phyloP scores from a whole-genome alignment of 2,329 filamentous ascomycete genomes.

The Neofusicoccum cordaticola region DNA sequence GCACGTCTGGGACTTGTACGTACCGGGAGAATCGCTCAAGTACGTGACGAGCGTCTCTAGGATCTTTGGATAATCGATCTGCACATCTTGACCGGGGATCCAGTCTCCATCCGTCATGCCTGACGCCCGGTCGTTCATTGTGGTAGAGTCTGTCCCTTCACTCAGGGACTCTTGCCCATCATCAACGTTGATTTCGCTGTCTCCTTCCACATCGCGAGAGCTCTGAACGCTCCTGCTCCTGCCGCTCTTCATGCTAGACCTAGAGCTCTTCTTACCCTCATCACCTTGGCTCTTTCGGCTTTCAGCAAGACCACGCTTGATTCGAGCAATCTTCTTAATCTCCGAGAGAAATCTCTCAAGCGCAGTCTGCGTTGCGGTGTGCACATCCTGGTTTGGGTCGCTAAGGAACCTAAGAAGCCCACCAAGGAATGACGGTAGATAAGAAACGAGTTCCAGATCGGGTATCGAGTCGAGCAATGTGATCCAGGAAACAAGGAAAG shows the following conservation, averaged over 20 bases:
- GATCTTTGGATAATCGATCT: slow-evolving; percentile 89
- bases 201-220: slow-evolving; percentile 30
- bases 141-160: slow-evolving; percentile 35
- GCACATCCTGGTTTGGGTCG: slow-evolving; percentile 89
- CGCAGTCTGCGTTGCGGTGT: slow-evolving; percentile 83
- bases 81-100: slow-evolving; percentile 95
- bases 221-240: slow-evolving; percentile 29
- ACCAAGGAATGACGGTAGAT: slow-evolving; percentile 84
- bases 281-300: slow-evolving; percentile 69
- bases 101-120: slow-evolving; percentile 78
- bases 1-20: slow-evolving; percentile 23
- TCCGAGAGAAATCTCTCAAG: slow-evolving; percentile 88
- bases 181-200: slow-evolving; percentile 59
- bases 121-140: slow-evolving; percentile 36
- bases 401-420: slow-evolving; percentile 89
- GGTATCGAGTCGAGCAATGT: slow-evolving; percentile 93
- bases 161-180: slow-evolving; percentile 47
- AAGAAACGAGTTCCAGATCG: slow-evolving; percentile 89
- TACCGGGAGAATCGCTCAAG: slow-evolving; percentile 76
- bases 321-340: slow-evolving; percentile 88
- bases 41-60: slow-evolving; percentile 88
- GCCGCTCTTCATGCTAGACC: slow-evolving; percentile 49
- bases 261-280: slow-evolving; percentile 66
- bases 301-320: slow-evolving; percentile 89
- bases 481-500: slow-evolving; percentile 95